phyloP scores from a whole-genome alignment of 768 basidiomycete species.

The Suillus weaverae region DNA sequence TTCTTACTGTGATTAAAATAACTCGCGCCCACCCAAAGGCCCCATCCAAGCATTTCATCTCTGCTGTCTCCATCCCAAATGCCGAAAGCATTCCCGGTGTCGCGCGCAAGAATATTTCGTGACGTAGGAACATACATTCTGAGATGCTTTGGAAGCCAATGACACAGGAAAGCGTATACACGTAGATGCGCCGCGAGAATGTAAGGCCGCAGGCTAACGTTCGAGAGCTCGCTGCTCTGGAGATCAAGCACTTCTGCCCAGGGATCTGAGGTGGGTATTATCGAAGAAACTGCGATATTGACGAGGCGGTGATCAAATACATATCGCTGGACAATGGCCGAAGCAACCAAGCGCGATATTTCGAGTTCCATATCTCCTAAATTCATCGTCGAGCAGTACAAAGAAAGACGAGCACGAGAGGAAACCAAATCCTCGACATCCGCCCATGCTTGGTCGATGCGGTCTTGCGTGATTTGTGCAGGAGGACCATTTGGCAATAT shows the following conservation, averaged over 20 bases:
- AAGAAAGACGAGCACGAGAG: slow-evolving; percentile 24
- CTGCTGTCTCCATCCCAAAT: slow-evolving; percentile 56
- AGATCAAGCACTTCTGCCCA: slow-evolving; percentile 57
- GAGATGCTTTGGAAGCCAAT: slow-evolving; percentile 32
- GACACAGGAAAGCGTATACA: slow-evolving; percentile 53
- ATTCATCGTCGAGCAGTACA: slow-evolving; percentile 27
- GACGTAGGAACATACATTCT: slow-evolving; percentile 42
- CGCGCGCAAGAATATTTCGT: slow-evolving; percentile 56
- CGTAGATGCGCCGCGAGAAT: slow-evolving; percentile 53
- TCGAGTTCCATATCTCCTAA: slow-evolving; percentile 58
- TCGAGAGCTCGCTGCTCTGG: slow-evolving; percentile 56
- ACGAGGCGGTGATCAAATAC: slow-evolving; percentile 19
- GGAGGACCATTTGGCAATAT: slow-evolving; percentile 14
- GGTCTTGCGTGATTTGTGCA: slow-evolving; percentile 35
- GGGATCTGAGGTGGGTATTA: slow-evolving; percentile 8
- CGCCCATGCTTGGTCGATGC: slow-evolving; percentile 49
- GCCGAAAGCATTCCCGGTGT: slow-evolving; percentile 68
- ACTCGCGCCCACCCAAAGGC: slow-evolving; percentile 57
- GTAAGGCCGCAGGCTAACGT: slow-evolving; percentile 46
- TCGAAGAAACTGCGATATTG: slow-evolving; percentile 7
- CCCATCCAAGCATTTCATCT: slow-evolving; percentile 67
- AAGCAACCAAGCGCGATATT: slow-evolving; percentile 55
- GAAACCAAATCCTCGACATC: slow-evolving; percentile 33
- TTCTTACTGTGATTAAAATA: slow-evolving; percentile 67
- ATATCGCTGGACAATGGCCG: slow-evolving; percentile 48